Evolutionary conservation across 495 filamentous ascomycete genomes (phyloP), one percentile per base, ranked within the genome.

Genomic region (Venustampulla echinocandica): DNA sequence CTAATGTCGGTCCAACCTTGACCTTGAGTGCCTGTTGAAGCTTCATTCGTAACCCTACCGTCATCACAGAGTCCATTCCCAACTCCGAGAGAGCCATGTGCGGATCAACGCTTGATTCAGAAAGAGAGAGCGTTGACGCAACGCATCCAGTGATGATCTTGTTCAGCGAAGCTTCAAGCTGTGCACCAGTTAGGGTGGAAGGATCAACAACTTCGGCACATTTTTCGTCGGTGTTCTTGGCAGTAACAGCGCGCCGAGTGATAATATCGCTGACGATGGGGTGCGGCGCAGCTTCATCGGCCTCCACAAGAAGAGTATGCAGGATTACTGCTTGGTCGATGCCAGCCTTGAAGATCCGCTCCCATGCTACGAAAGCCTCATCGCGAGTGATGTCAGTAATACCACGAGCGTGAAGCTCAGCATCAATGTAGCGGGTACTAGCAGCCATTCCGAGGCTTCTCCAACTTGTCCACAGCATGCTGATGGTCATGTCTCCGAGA

Each of bases 381-480:
- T 68, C 63, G 4, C 46, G 44, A 0, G 60, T 67, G 25, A 74
- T 47, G 42, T 63, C 60, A 1, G 67, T 65, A 52, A 74, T 66
- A 13, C 69, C 69, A 50, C 62, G 67, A 54, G 47, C 58, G 20
- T 61, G 53, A 6, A 72, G 57, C 44, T 72, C 70, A 0, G 61
- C 62, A 10, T 47, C 57, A 54, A 74, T 55, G 45, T 66, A 69
- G 20, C 69, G 64, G 0, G 64, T 62, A 46, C 53, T 58, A 14
- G 34, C 34, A 5, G 34, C 34, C 34, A 37, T 37, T 7, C 70
- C 70, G 47, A 71, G 40, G 0, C 65, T 65, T 6, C 59, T 61
- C 70, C 70, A 74, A 10, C 48, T 47, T 17, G 66, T 73, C 67
- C 66, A 73, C 47, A 65, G 62, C 38, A 81, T 59, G 18, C 68